These are phyloP conservation scores for Stygiomarasmius scandens DNA, from an alignment of 1,284 basidiomycete species.

Conservation along the genomic window DNA sequence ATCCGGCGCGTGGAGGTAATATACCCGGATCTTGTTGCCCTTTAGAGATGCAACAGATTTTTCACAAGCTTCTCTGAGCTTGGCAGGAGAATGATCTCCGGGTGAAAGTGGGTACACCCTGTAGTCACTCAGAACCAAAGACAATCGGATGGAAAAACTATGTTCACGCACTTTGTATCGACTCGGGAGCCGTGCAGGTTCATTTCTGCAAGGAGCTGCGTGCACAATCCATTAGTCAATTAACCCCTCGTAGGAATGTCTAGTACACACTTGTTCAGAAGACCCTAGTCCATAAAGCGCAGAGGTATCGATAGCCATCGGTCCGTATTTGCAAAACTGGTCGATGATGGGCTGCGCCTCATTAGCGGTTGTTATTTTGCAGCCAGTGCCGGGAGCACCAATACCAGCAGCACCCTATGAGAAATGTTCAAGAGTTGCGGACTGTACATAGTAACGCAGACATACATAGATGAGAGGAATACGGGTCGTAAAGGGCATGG, in stretches of 20 bases:
- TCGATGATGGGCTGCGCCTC: background rate
- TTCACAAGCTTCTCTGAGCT: constrained; percentile 34
- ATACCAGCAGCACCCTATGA: background rate
- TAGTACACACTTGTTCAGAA: constrained; percentile 11
- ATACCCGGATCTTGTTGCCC: constrained; percentile 35
- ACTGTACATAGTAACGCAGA: too few species aligned
- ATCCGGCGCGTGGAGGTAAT: constrained; percentile 14
- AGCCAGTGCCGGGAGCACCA: background rate
- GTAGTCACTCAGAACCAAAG: background rate
- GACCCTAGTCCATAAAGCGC: constrained; percentile 16
- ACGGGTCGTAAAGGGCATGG: background rate
- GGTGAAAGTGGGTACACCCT: constrained; percentile 39
- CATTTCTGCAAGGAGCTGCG: constrained; percentile 5
- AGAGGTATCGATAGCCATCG: constrained; percentile 13
- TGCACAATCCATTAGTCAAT: background rate
- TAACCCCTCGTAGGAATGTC: background rate
- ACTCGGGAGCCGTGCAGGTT: constrained; percentile 1
- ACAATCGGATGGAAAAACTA: background rate
- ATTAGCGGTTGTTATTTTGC: background rate
- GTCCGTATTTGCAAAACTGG: background rate
- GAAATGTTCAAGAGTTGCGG: too few species aligned
- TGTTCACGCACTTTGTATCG: constrained; percentile 10
- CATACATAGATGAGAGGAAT: background rate
- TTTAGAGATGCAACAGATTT: constrained; percentile 33
- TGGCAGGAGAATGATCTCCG: constrained; percentile 34